Percentiles rank a stretch among this genome's conserved stretches.
Evolutionary conservation across 2,329 filamentous ascomycete genomes (phyloP).

Genomic region (Colletotrichum sp.): DNA sequence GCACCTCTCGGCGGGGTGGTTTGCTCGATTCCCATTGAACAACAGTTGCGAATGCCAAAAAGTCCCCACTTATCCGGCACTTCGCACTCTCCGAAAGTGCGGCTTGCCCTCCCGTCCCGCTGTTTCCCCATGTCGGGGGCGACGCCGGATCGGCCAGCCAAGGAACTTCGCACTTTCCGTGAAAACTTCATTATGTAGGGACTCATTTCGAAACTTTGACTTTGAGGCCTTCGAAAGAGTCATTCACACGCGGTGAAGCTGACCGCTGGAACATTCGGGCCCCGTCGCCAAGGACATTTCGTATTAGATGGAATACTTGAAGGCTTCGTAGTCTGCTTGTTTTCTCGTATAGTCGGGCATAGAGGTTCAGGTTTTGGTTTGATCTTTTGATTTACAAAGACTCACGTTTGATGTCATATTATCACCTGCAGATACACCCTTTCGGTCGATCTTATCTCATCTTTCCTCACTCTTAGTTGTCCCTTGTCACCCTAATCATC

Average conservation of each 20-base stretch:
- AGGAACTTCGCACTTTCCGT: neutral
- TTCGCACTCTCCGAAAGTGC: constrained; percentile 17
- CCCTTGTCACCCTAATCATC: neutral
- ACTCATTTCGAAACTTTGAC: neutral
- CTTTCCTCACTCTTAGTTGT: neutral
- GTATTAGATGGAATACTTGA: neutral
- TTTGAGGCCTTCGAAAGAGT: neutral
- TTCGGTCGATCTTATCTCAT: neutral
- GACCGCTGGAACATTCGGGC: neutral
- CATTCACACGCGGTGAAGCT: neutral
- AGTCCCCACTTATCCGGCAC: neutral
- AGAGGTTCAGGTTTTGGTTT: neutral
- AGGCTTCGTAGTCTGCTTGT: neutral
- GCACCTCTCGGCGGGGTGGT: neutral
- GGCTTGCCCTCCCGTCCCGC: neutral
- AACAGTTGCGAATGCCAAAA: neutral
- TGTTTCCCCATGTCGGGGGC: neutral
- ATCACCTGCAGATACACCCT: neutral
- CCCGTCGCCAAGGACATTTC: neutral
- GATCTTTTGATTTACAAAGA: neutral
- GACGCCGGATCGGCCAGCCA: neutral
- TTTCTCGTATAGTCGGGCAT: neutral
- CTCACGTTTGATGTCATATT: neutral
- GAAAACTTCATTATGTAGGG: neutral
- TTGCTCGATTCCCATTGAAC: neutral